Conservation (phyloP, 176 grass and related monocot species). For the Pontederia crassipes region DNA sequence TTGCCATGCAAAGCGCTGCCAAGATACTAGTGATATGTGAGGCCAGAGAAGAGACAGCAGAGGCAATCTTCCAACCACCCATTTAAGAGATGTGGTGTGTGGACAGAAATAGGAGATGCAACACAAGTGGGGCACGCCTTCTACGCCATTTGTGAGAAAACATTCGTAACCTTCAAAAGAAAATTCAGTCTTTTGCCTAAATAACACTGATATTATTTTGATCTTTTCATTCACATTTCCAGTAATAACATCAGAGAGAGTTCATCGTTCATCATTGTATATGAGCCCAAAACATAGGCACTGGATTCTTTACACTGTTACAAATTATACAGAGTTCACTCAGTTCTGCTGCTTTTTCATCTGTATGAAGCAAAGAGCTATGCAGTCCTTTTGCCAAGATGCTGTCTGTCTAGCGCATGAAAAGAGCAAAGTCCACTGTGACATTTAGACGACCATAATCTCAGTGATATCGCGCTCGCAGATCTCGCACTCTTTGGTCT, state of each 20-base stretch:
- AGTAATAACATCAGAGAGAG: no score
- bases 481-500: conserved; percentile 27
- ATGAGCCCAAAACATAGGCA: no score
- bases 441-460: background rate
- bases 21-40: background rate
- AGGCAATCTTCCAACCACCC: background rate
- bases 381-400: no score
- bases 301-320: no score
- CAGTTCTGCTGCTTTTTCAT: no score
- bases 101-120: background rate
- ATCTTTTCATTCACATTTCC: no score
- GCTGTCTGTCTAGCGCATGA: background rate
- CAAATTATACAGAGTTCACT: no score
- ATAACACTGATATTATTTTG: no score
- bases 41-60: background rate
- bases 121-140: background rate
- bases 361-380: no score
- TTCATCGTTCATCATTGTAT: no score
- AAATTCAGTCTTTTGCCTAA: no score
- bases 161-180: background rate
- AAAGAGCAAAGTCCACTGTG: background rate
- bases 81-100: background rate
- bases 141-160: background rate
- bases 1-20: background rate
- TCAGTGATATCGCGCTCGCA: conserved; percentile 21